Evolutionary conservation across 2,329 filamentous ascomycete species (phyloP), one percentile per base, ranked within the genome.

Genomic region (Phaeophleospora eucalypticola): DNA sequence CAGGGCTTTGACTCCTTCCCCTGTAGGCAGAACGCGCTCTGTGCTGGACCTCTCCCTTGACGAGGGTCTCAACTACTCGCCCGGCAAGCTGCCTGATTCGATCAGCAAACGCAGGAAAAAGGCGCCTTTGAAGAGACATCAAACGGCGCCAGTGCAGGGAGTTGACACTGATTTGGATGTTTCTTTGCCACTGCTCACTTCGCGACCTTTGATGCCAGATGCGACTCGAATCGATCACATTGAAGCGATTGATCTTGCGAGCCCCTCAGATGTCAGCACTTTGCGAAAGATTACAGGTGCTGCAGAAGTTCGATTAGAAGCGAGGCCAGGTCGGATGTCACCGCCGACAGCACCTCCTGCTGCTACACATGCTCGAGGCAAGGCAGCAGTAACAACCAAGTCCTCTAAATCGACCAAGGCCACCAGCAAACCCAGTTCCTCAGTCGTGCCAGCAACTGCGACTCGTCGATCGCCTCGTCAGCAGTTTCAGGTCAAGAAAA

Each of bases 81-180:
- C 42, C 4, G 45, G 45, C 2, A 49, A 36, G 37, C 47, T 67
- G 4, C 63, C 64, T 2, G 57, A 53, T n/a, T 63, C 63, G 3
- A 59, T 67, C 2, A 66, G 63, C 0, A 62, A 61, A 41, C 56
- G 64, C 21, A 49, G 60, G 27, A 59, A 49, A 33, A 59, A 58
- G 34, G 54, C 53, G 16, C 58, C 58, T 0, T 44, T 66, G 47
- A 63, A 58, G 41, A 49, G 63, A 42, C 43, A 50, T 29, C 52
- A 59, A 41, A 65, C 60, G 3, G 64, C 62, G 4, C 63, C 64
- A 15, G 56, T 53, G 4, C 29, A 39, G 20, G 54, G 45, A 10
- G 41, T 47, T 15, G 50, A 50, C 24, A 46, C 48, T 17, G 35
- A 37, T 20, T 9, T 37, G 6, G 12, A 38, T 15, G 6, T 29